phyloP scores from a whole-genome alignment of 1,139 yeast genomes.

The Kodamaea ohmeri region DNA sequence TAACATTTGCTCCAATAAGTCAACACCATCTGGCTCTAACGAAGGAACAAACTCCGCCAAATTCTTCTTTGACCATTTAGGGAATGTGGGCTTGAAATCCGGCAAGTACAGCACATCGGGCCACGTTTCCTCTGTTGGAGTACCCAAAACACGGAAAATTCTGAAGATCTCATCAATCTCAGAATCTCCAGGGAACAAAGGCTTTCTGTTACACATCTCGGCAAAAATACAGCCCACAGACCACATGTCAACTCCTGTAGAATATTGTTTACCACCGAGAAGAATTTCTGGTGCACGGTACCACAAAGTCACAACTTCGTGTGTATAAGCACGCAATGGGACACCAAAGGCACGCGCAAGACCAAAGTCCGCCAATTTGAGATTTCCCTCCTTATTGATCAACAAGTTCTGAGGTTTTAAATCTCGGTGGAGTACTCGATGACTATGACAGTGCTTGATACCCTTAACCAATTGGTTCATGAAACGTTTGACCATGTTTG shows the following conservation, averaged over 20 bases:
- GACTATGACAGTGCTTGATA: conserved; percentile 91
- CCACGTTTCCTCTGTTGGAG: conserved; percentile 94
- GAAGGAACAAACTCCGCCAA: conserved; percentile 74
- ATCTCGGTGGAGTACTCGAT: conserved; percentile 92
- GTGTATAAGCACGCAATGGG: conserved; percentile 93
- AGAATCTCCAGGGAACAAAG: conserved; percentile 95
- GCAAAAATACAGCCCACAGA: conserved; percentile 98
- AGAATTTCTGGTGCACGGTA: conserved; percentile 95
- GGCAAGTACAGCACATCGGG: conserved; percentile 94
- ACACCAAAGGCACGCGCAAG: conserved; percentile 97
- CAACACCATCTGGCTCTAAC: conserved; percentile 79
- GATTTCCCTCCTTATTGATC: conserved; percentile 91
- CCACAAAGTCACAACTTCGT: conserved; percentile 97
- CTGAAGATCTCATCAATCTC: conserved; percentile 97
- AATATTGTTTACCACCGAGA: conserved; percentile 94
- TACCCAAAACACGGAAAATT: conserved; percentile 88
- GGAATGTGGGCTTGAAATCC: conserved; percentile 93
- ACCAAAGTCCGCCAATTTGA: conserved; percentile 96
- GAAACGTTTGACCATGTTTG: conserved; percentile 86
- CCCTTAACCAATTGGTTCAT: conserved; percentile 93
- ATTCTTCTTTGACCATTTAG: conserved; percentile 84
- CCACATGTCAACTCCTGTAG: conserved; percentile 99
- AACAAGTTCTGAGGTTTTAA: conserved; percentile 93
- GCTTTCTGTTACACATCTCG: conserved; percentile 95
- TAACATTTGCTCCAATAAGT: conserved; percentile 73